Evolutionary conservation across 1,284 basidiomycete genomes (phyloP), one percentile per base, ranked within the genome.

Genomic region (Ceratobasidium sp.): DNA sequence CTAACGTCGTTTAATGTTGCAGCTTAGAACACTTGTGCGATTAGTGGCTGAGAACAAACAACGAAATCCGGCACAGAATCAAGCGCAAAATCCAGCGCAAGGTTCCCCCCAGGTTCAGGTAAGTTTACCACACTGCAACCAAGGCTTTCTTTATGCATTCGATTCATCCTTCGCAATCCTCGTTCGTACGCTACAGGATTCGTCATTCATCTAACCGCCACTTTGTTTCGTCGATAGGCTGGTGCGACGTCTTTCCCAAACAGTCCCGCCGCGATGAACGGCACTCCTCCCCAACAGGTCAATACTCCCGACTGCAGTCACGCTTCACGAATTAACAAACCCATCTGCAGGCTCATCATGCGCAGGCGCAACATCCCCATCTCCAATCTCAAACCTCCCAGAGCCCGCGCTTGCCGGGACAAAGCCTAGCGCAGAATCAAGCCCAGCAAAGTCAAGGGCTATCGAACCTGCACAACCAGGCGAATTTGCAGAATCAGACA

Each of bases 41-140:
- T 10, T 67, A 29, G 64, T 67, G 0, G 53, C 64, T 1, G 52
- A 67, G n/a, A 67, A n/a, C 20, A 67, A 67, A 7, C 42, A 52
- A 20, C 58, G 64, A 13, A 54, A 34, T 20, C 64, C 42, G 35
- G 31, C 25, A n/a, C 42, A 25, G 34, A 47, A 55, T n/a, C 64
- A 67, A 47, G 25, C n/a, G 38, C 52, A 43, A 20, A 50, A 40
- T 54, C 8, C 50, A 6, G 13, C 17, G 29, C 64, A 67, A 27
- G 64, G 64, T 15, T 67, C 64, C 12, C 64, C 64, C 34, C 64
- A 55, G 32, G 64, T 67, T 35, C 35, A 38, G 15, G 64, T 67
- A 55, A 25, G 64, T 55, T 17, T 13, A 22, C 12, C 34, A 1
- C 32, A 20, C 25, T 32, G 3, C 34, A 25, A n/a, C 34, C 27